A percentile compares a stretch with the other conserved stretches of the same genome.
phyloP scores from a whole-genome alignment of 1,284 basidiomycete species.

The Fomes fomentarius region DNA sequence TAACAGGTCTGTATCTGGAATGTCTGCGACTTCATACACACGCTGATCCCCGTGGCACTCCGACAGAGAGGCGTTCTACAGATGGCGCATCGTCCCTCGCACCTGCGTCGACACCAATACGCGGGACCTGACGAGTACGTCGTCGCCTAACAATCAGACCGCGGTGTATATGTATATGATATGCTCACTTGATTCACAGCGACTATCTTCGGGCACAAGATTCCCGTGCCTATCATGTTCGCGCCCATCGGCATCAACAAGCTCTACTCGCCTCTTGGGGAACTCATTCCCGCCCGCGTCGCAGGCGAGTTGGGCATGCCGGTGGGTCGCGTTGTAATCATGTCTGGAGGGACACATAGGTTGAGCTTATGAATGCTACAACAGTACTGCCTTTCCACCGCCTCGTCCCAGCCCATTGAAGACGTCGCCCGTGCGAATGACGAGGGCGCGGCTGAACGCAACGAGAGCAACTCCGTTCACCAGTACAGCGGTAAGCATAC shows the following conservation, averaged over 20 bases:
- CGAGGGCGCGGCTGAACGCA: slow-evolving; percentile 38
- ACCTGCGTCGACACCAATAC: slow-evolving; percentile 63
- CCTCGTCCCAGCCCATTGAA: slow-evolving; percentile 55
- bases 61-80: slow-evolving; percentile 49
- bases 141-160: no score
- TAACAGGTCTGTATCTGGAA: slow-evolving; percentile 42
- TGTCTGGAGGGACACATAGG: no score
- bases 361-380: not conserved
- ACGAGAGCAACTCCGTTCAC: slow-evolving; percentile 43
- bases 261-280: slow-evolving; percentile 53
- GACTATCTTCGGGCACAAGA: slow-evolving; percentile 55
- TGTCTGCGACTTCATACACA: not conserved
- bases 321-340: slow-evolving; percentile 28
- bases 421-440: slow-evolving; percentile 55
- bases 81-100: slow-evolving; percentile 56
- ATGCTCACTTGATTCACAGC: slow-evolving; percentile 26
- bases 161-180: no score
- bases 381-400: slow-evolving; percentile 60
- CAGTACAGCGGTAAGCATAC: slow-evolving; percentile 30
- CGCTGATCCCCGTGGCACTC: not conserved
- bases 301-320: slow-evolving; percentile 59
- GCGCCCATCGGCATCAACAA: slow-evolving; percentile 65
- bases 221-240: slow-evolving; percentile 57
- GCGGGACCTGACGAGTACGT: slow-evolving; percentile 52
- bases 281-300: slow-evolving; percentile 56